Evolutionary conservation across 2,329 filamentous ascomycete species (phyloP).

Genomic region (Venturia effusa): DNA sequence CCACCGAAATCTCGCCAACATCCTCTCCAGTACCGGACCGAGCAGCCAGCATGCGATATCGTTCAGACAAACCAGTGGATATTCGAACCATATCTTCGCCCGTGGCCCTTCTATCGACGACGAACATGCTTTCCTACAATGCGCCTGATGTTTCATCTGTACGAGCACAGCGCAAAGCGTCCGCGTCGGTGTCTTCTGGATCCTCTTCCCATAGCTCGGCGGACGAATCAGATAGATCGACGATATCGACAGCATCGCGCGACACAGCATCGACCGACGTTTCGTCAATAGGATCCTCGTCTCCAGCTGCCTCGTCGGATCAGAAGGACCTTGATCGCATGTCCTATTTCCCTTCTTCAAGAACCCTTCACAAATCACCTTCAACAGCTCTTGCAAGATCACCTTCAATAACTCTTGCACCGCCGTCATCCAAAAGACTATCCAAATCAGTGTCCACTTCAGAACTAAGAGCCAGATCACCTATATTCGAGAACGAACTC

Average conservation of each 20-base stretch:
- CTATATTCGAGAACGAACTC: neutral
- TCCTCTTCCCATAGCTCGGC: constrained; percentile 43
- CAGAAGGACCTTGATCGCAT: constrained; percentile 9
- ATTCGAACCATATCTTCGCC: constrained; percentile 77
- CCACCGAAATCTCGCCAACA: constrained; percentile 21
- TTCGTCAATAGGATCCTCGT: constrained; percentile 23
- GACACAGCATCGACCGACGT: constrained; percentile 30
- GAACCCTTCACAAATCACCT: neutral
- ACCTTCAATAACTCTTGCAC: neutral
- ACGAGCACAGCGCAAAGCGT: constrained; percentile 16
- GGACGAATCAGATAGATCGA: constrained; percentile 60
- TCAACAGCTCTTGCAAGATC: neutral
- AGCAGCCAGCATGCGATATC: constrained; percentile 36
- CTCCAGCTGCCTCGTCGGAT: constrained; percentile 22
- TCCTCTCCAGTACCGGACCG: constrained; percentile 22
- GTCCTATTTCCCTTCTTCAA: neutral
- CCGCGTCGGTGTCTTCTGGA: constrained; percentile 39
- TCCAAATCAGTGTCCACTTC: constrained; percentile 26
- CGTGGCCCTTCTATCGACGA: constrained; percentile 80
- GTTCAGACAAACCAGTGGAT: constrained; percentile 34
- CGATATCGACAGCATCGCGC: constrained; percentile 34
- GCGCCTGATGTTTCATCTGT: constrained; percentile 60
- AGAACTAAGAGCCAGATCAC: constrained; percentile 18
- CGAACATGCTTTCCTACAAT: constrained; percentile 92
- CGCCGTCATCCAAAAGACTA: neutral